Percentiles rank a stretch among this genome's conserved stretches.
Evolutionary conservation across 1,139 yeast genomes (phyloP).

Genomic region (Pichia sp.): DNA sequence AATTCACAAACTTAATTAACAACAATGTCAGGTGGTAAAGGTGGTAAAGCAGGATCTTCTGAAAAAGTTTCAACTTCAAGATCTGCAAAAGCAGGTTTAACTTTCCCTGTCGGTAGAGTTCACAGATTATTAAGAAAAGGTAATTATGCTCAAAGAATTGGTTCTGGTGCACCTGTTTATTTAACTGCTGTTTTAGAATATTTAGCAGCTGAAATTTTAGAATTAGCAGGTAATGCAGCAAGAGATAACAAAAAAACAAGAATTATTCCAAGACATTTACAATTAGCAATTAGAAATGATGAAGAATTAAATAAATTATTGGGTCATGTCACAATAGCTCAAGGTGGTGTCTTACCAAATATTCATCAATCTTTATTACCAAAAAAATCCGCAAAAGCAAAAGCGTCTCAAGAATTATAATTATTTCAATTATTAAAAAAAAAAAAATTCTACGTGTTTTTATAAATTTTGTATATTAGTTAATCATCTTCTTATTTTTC

Average conservation of each 20-base stretch:
- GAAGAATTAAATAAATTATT: constrained; percentile 95
- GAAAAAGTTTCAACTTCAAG: constrained; percentile 96
- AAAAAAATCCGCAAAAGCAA: constrained; percentile 77
- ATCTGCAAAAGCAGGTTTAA: constrained; percentile 97
- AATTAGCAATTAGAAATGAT: constrained; percentile 97
- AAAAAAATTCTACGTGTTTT: neutral
- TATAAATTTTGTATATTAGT: neutral
- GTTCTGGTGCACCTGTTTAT: constrained; percentile 98
- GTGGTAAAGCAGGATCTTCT: constrained; percentile 90
- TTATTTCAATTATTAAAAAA: neutral
- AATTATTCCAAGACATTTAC: constrained; percentile 98
- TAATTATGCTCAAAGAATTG: constrained; percentile 98
- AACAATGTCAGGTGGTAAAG: constrained; percentile 97
- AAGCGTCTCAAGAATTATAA: constrained; percentile 86
- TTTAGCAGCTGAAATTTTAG: constrained; percentile 96
- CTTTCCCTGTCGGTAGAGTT: constrained; percentile 99
- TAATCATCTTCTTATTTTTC: neutral
- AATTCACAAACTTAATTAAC: constrained; percentile 11
- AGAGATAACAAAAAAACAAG: constrained; percentile 97
- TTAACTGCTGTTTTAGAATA: constrained; percentile 96
- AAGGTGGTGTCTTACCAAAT: constrained; percentile 99
- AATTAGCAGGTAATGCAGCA: constrained; percentile 98
- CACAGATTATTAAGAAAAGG: constrained; percentile 97
- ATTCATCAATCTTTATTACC: constrained; percentile 93
- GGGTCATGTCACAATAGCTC: constrained; percentile 97